Evolutionary conservation across 179 eudicot species (phyloP), one percentile per base, ranked within the genome.

Genomic region (Amaranthus tricolor): DNA sequence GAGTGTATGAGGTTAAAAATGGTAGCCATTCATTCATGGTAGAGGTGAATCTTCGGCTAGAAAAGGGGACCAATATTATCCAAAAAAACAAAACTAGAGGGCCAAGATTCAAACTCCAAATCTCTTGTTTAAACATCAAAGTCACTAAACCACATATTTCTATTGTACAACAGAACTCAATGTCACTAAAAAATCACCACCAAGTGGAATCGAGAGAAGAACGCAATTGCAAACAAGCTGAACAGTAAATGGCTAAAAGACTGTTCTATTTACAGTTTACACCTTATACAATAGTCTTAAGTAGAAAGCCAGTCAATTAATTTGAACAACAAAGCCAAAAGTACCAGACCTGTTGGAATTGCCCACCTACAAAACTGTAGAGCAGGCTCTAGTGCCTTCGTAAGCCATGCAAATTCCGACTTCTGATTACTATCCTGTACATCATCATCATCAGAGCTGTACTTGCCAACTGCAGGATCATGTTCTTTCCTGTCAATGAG

Each of bases 301-400:
- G 17, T 58, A 72, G 12, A n/a, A 19, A 5, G 2, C 43, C 20
- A 58, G n/a, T 24, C 5, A 43, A 1, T 11, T 4, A 44, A 55
- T 12, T 7, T 47, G 53, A 66, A 58, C 53, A 14, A 70, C 58
- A 50, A 55, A 19, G 45, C 19, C 45, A 68, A 72, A 54, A 75
- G 59, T 66, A 74, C 66, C 86, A 77, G 73, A 92, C 98, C 98
- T 88, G 91, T 57, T 68, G 91, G 90, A 16, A 94, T 68, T 73
- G 96, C 93, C 91, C 91, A 77, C 77, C 84, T 80, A 68, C 84
- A 91, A 68, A 92, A 64, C 53, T 93, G 94, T 71, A 92, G 70
- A n/a, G 97, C 96, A 48, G 97, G 96, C 72, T 95, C 97, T 63
- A 92, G 86, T 72, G 95, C 93, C 80, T 89, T 95, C 47, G 87